These are phyloP conservation scores for Cladophialophora chaetospira DNA, from an alignment of 2,329 filamentous ascomycete species.

Conservation along the genomic window DNA sequence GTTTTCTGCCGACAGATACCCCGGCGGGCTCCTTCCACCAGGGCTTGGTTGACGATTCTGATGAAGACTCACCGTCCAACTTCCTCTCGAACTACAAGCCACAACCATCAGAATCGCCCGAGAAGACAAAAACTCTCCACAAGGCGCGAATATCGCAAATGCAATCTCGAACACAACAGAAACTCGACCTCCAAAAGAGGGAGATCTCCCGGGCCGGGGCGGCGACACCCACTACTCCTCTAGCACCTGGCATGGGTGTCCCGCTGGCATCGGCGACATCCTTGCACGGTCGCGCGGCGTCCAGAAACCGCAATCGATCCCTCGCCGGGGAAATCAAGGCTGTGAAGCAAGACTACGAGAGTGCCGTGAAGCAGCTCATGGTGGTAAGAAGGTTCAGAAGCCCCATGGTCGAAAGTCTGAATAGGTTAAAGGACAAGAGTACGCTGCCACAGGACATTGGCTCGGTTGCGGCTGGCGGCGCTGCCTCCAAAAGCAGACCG, in stretches of 20 bases:
- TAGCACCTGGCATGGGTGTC: conserved; percentile 40
- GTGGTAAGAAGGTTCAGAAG: conserved; percentile 50
- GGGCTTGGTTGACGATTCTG: conserved; percentile 43
- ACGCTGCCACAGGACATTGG: conserved; percentile 20
- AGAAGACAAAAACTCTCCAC: conserved; percentile 34
- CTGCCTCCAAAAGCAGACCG: conserved; percentile 26
- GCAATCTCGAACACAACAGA: conserved; percentile 51
- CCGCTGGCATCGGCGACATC: conserved; percentile 30
- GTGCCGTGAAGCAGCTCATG: conserved; percentile 44
- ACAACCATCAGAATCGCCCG: conserved; percentile 48
- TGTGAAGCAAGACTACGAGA: conserved; percentile 48
- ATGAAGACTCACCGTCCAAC: conserved; percentile 49
- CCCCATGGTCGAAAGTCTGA: conserved; percentile 47
- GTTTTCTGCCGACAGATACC: conserved; percentile 43
- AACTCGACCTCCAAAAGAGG: conserved; percentile 49
- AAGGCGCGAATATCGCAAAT: conserved; percentile 36
- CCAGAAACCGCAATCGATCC: conserved; percentile 28
- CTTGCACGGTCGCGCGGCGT: conserved; percentile 36
- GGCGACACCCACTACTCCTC: conserved; percentile 46
- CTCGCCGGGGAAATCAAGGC: conserved; percentile 35
- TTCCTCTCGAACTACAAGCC: conserved; percentile 52
- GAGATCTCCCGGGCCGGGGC: conserved; percentile 42
- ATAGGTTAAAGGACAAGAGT: conserved; percentile 36
- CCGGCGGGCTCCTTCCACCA: conserved; percentile 32
- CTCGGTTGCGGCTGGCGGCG: neutral